These are phyloP conservation scores for Boletus reticuloceps DNA, from an alignment of 768 basidiomycete species.

Conservation along the genomic window DNA sequence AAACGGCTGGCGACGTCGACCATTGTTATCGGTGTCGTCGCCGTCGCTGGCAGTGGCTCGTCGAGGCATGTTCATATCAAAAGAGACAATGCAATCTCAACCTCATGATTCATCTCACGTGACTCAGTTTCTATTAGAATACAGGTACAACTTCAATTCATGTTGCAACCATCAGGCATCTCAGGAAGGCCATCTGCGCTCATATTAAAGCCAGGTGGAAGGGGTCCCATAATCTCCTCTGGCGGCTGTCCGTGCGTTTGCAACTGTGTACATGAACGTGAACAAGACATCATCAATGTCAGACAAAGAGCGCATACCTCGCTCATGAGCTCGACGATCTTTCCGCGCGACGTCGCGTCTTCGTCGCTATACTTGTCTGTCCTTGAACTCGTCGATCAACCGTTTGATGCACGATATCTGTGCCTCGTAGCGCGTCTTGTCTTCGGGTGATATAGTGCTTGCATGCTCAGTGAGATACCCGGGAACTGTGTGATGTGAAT, in stretches of 20 bases:
- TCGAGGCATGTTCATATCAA: conserved; percentile 18
- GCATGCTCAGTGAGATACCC: conserved; percentile 62
- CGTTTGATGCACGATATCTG: conserved; percentile 56
- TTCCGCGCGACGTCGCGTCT: conserved; percentile 41
- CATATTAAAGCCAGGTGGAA: conserved; percentile 67
- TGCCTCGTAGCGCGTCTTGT: conserved; percentile 59
- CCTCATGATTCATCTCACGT: conserved; percentile 11
- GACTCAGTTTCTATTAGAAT: background rate
- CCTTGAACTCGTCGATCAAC: conserved; percentile 67
- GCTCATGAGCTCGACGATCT: conserved; percentile 68
- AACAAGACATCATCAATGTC: background rate
- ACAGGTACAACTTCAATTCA: background rate
- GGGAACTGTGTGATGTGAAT: conserved; percentile 46
- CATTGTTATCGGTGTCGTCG: background rate
- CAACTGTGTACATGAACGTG: conserved; percentile 33
- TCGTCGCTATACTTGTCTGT: conserved; percentile 56
- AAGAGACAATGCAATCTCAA: conserved; percentile 4
- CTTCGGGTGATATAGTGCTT: conserved; percentile 50
- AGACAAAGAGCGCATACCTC: conserved; percentile 44
- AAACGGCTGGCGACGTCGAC: conserved; percentile 17
- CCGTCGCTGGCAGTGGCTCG: conserved; percentile 10
- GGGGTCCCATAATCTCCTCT: conserved; percentile 75
- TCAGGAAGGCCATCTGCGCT: conserved; percentile 55
- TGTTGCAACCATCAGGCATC: conserved; percentile 33
- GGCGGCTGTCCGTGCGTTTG: conserved; percentile 79